Evolutionary conservation across 2,329 filamentous ascomycete species (phyloP), one percentile per base, ranked within the genome.

Genomic region (Diaporthe helianthi): DNA sequence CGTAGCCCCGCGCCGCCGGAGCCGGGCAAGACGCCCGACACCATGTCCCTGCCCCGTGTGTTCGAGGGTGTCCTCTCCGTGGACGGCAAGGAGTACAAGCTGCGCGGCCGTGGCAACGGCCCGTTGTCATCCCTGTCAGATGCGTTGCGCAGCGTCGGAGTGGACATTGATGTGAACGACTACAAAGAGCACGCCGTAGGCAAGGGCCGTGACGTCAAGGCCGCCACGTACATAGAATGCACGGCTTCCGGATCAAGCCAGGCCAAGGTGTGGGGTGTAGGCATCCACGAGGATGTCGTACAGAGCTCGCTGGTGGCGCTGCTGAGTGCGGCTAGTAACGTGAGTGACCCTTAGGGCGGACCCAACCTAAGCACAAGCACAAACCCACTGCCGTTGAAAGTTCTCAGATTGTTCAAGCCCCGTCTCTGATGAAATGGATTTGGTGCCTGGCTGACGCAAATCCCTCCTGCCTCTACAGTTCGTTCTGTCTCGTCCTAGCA

Each of bases 161-260:
- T 98, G 72, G 91, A 97, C 76, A 84, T 98, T 29, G 95, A 98
- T 77, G 93, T 98, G 64, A 88, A 90, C 54, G 93, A 98, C 79
- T 98, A 98, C 85, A 97, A 97, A 84, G 96, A 98, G 80, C 95
- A 98, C 81, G 92, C 94, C 33, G 94, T 98, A 74, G 93, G 93
- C 73, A 85, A 86, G 64, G 93, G 93, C 71, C 88, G 89, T 69
- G 89, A 93, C 71, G 93, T 95, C 73, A 97, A 97, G 83, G 95
- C 95, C n/a, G 95, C 94, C 2, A 93, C 94, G 2, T 98, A 97
- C 78, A 97, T 98, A 73, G 93, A 98, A 80, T 97, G 94, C 80
- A 94, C 87, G 33, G 86, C 90, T 24, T 81, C 87, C 4, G 89
- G 87, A 55, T 90, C 85, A 72, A 87, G 86, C 66, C 85, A 93